A percentile compares a stretch with the other conserved stretches of the same genome.
These are phyloP conservation scores for Medicago arabica DNA, from an alignment of 306 rosid species.

Conservation along the genomic window DNA sequence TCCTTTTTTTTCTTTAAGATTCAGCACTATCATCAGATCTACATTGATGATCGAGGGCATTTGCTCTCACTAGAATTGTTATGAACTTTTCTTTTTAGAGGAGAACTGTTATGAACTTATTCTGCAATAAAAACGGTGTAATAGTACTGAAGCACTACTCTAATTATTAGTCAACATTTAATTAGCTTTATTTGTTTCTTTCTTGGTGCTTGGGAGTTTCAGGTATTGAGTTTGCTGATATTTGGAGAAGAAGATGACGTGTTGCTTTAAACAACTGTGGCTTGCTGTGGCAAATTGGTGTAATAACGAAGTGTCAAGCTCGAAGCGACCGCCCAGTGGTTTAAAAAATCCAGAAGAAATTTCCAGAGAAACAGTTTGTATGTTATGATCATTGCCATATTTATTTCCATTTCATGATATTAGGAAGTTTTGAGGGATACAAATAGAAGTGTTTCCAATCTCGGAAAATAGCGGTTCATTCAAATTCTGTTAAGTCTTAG, in stretches of 20 bases:
- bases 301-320: constrained; percentile 39
- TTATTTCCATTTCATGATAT: background rate
- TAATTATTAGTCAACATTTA: background rate
- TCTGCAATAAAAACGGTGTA: background rate
- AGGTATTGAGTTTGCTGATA: constrained; percentile 74
- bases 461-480: background rate
- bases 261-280: constrained; percentile 62
- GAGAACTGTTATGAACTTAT: background rate
- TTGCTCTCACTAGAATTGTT: background rate
- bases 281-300: constrained; percentile 55
- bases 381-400: constrained; percentile 40
- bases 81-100: background rate
- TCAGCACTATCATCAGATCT: background rate
- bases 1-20: background rate
- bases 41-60: background rate
- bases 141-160: no score
- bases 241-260: constrained; percentile 34
- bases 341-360: constrained; percentile 68
- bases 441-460: no score
- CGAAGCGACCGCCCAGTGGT: constrained; percentile 46
- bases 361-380: constrained; percentile 81
- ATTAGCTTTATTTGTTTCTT: background rate
- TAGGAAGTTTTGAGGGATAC: no score
- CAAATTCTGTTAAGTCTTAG: background rate
- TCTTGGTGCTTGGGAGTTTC: constrained; percentile 15